These are phyloP conservation scores for Clarireedia monteithiana DNA, from an alignment of 2,329 filamentous ascomycete species.

Conservation along the genomic window DNA sequence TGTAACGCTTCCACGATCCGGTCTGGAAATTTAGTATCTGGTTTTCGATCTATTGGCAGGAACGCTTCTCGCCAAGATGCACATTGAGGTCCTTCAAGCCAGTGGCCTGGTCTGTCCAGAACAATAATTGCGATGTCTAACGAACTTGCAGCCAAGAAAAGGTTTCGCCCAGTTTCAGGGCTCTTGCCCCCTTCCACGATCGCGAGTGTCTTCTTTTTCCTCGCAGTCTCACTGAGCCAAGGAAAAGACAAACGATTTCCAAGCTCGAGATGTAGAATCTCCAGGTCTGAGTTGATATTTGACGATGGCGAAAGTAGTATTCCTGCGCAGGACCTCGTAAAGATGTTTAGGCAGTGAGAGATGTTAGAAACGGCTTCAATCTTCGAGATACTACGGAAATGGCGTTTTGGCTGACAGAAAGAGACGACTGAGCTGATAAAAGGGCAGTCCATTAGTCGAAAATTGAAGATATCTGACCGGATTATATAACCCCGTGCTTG, in stretches of 20 bases:
- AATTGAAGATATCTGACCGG: background rate
- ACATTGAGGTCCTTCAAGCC: background rate
- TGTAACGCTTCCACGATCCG: background rate
- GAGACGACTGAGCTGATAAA: background rate
- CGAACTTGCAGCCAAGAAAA: background rate
- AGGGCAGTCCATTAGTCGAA: background rate
- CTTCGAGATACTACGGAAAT: background rate
- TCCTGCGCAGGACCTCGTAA: background rate
- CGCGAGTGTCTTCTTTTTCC: background rate
- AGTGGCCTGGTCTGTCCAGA: slow-evolving; percentile 5
- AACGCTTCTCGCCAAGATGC: background rate
- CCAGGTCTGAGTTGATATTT: background rate
- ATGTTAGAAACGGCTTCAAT: background rate
- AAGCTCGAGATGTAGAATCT: background rate
- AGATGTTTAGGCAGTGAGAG: background rate
- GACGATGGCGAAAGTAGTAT: background rate
- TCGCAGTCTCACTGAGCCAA: background rate
- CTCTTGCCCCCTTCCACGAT: background rate
- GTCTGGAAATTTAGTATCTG: background rate
- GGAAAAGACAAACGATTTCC: background rate
- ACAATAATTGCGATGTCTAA: background rate
- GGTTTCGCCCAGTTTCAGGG: background rate
- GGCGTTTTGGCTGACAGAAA: background rate
- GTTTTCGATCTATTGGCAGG: background rate
- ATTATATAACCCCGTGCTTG: slow-evolving; percentile 1